These are phyloP conservation scores for Mycena galericulata DNA, from an alignment of 768 basidiomycete genomes.

Conservation along the genomic window DNA sequence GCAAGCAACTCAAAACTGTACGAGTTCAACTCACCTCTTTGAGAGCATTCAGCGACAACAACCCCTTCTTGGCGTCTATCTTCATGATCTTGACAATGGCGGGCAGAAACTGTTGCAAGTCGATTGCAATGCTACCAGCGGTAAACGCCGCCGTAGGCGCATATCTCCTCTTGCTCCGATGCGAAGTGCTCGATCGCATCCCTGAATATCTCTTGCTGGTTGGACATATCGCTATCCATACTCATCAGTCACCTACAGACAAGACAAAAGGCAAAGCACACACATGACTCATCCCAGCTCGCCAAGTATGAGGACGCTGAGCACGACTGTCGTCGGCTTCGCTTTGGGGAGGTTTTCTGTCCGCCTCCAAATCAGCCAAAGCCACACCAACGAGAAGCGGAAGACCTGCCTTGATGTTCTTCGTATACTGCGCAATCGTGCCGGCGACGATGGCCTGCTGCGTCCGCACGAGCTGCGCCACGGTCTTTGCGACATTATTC, in stretches of 20 bases:
- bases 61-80: conserved; percentile 79
- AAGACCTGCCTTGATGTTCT: conserved; percentile 74
- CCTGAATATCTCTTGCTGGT: conserved; percentile 81
- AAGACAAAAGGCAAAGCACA: conserved; percentile 41
- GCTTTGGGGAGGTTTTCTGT: conserved; percentile 70
- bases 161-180: conserved; percentile 85
- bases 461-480: conserved; percentile 85
- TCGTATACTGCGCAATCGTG: conserved; percentile 87
- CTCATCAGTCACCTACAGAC: background rate
- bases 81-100: conserved; percentile 83
- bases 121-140: conserved; percentile 96
- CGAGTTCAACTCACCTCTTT: conserved; percentile 75
- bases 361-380: background rate
- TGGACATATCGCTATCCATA: conserved; percentile 81
- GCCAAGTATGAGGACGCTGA: conserved; percentile 90
- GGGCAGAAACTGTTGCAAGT: conserved; percentile 88
- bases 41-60: conserved; percentile 90
- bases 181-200: conserved; percentile 80
- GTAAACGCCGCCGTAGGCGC: conserved; percentile 95
- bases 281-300: conserved; percentile 94
- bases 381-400: background rate
- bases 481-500: conserved; percentile 84
- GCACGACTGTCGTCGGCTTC: conserved; percentile 74
- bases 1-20: background rate
- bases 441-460: conserved; percentile 80